Conservation (phyloP, 2,329 filamentous ascomycete species). For the Monilinia fructicola region DNA sequence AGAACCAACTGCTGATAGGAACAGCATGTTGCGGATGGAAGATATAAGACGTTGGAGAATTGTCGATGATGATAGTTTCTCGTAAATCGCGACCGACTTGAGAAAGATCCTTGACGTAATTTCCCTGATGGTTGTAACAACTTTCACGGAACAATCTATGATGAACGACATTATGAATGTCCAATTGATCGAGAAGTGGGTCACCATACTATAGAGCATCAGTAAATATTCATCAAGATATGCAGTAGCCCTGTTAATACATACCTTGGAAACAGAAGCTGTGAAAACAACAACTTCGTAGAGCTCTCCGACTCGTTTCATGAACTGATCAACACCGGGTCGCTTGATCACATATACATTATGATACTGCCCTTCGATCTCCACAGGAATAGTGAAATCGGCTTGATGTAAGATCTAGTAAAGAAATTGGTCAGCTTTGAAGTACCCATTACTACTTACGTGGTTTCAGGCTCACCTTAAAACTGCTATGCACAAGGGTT, state of each 20-base stretch:
- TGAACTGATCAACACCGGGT: conserved; percentile 97
- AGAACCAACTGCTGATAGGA: conserved; percentile 99
- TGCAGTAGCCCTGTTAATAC: conserved; percentile 31
- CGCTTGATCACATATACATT: conserved; percentile 99
- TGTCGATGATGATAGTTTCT: conserved; percentile 99
- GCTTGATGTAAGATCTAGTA: conserved; percentile 89
- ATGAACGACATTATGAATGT: conserved; percentile 96
- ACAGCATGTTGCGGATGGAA: conserved; percentile 99
- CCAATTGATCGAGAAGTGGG: conserved; percentile 90
- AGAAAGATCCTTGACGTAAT: conserved; percentile 98
- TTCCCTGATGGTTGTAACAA: conserved; percentile 98
- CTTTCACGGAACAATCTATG: conserved; percentile 96
- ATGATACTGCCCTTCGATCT: conserved; percentile 98
- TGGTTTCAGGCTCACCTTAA: conserved; percentile 67
- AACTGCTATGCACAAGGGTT: conserved; percentile 96
- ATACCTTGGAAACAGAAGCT: conserved; percentile 93
- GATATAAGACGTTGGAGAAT: conserved; percentile 98
- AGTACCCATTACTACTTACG: conserved; percentile 16
- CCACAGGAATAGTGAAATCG: conserved; percentile 97
- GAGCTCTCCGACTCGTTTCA: conserved; percentile 96
- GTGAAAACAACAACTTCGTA: conserved; percentile 99
- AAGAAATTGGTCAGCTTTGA: conserved; percentile 2
- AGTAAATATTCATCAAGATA: conserved; percentile 17
- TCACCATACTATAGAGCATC: conserved; percentile 74
- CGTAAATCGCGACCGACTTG: conserved; percentile 93